A percentile compares a stretch with the other conserved stretches of the same genome.
phyloP scores from a whole-genome alignment of 73 alveolate genomes.

The Paramecium primaurelia region DNA sequence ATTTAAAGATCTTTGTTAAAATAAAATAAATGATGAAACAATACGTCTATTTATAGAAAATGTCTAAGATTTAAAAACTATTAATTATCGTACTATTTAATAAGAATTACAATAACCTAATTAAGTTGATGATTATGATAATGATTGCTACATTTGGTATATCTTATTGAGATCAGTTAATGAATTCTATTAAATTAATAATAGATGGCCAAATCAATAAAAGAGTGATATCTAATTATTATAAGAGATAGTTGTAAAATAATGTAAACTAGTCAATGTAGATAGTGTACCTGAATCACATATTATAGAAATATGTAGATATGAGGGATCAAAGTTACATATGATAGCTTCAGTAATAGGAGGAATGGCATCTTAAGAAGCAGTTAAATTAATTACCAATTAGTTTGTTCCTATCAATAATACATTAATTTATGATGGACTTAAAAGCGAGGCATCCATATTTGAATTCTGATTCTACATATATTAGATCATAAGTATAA shows the following conservation, averaged over 20 bases:
- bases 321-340: slow-evolving; percentile 83
- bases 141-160: slow-evolving; percentile 85
- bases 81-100: slow-evolving; percentile 47
- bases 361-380: slow-evolving; percentile 96
- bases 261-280: neutral
- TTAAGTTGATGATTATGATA: slow-evolving; percentile 69
- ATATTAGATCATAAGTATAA: neutral
- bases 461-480: slow-evolving; percentile 69
- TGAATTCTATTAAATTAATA: slow-evolving; percentile 63
- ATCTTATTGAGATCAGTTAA: slow-evolving; percentile 88
- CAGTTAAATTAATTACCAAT: slow-evolving; percentile 89
- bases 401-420: slow-evolving; percentile 92
- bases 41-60: slow-evolving; percentile 67
- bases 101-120: slow-evolving; percentile 70
- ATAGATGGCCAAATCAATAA: slow-evolving; percentile 73
- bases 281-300: slow-evolving; percentile 30
- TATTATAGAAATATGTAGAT: slow-evolving; percentile 82
- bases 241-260: neutral
- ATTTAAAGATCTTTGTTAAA: neutral
- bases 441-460: slow-evolving; percentile 71
- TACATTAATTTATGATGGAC: slow-evolving; percentile 91
- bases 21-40: slow-evolving; percentile 7
- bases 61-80: slow-evolving; percentile 25
- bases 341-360: slow-evolving; percentile 89
- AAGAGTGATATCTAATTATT: slow-evolving; percentile 64